Percentiles rank a stretch among this genome's conserved stretches.
phyloP scores from a whole-genome alignment of 2,329 filamentous ascomycete species.

The Tricladium varicosporioides region DNA sequence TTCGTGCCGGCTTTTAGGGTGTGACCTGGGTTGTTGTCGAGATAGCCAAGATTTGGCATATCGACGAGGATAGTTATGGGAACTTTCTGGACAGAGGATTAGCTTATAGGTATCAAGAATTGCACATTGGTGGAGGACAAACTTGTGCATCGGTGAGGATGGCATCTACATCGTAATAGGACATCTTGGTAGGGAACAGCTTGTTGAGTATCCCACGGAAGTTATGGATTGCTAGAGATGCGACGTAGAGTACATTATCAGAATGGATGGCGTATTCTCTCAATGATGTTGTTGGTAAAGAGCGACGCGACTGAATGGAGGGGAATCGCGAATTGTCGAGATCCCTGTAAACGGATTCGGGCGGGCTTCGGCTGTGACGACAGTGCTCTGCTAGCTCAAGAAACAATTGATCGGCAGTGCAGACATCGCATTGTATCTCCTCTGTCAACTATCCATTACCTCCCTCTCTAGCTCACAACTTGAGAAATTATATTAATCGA shows the following conservation, averaged over 20 bases:
- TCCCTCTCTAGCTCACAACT: constrained; percentile 1
- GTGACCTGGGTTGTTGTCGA: constrained; percentile 74
- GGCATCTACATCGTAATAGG: constrained; percentile 81
- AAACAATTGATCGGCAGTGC: constrained; percentile 1
- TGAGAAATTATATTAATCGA: constrained; percentile 16
- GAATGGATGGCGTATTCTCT: background rate
- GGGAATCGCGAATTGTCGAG: background rate
- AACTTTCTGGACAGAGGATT: constrained; percentile 66
- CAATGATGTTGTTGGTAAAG: background rate
- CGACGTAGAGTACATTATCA: background rate
- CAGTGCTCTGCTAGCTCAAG: background rate
- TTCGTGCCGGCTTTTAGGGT: constrained; percentile 78
- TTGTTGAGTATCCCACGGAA: background rate
- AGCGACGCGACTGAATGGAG: background rate
- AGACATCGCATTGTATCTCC: background rate
- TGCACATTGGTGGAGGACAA: constrained; percentile 6
- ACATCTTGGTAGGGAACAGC: constrained; percentile 45
- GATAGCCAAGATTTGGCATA: constrained; percentile 80
- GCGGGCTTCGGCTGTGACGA: background rate
- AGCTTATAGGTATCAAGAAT: constrained; percentile 9
- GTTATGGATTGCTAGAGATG: background rate
- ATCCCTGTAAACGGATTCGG: background rate
- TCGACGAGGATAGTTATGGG: constrained; percentile 93
- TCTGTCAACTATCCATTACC: constrained; percentile 2
- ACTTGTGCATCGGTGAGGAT: constrained; percentile 85